Percentiles rank a stretch among this genome's conserved stretches.
Conservation (phyloP, 768 basidiomycete genomes). For the Xerocomellus intermedius region DNA sequence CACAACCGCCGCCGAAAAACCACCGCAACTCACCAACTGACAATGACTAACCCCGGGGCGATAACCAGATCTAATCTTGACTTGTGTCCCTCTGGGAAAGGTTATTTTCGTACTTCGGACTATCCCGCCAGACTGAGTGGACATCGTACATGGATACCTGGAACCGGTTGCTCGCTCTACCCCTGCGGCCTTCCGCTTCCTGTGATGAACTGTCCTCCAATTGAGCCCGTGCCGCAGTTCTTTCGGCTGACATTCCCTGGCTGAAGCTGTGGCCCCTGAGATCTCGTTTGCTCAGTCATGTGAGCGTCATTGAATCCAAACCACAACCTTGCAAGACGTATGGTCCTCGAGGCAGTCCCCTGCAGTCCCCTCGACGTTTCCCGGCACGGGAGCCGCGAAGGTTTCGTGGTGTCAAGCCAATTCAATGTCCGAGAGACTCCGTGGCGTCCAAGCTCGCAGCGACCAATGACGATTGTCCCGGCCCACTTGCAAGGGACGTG, state of each 20-base stretch:
- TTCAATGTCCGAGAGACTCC: constrained; percentile 35
- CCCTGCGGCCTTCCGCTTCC: constrained; percentile 32
- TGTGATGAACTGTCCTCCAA: constrained; percentile 17
- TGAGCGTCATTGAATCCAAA: constrained; percentile 5
- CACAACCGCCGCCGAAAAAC: constrained; percentile 2
- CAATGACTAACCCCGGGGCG: constrained; percentile 1
- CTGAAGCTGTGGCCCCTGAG: constrained; percentile 11
- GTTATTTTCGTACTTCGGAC: constrained; percentile 26
- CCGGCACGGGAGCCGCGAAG: constrained; percentile 25
- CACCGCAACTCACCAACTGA: background rate
- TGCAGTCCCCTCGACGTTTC: background rate
- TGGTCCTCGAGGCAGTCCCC: constrained; percentile 11
- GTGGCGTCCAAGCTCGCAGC: constrained; percentile 15
- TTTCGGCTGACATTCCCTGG: constrained; percentile 4
- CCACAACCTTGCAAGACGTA: constrained; percentile 1
- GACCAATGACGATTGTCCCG: constrained; percentile 1
- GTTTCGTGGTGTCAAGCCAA: constrained; percentile 15
- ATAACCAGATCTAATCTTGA: constrained; percentile 27
- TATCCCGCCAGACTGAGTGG: constrained; percentile 13
- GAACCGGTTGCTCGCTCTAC: constrained; percentile 7
- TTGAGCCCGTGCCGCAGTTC: constrained; percentile 19
- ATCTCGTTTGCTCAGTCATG: constrained; percentile 3
- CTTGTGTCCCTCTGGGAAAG: constrained; percentile 17
- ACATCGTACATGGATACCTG: constrained; percentile 7
- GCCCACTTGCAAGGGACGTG: background rate